Evolutionary conservation across 164 flowering plant species (phyloP), one percentile per base, ranked within the genome.

Genomic region (Kingdonia uniflora): DNA sequence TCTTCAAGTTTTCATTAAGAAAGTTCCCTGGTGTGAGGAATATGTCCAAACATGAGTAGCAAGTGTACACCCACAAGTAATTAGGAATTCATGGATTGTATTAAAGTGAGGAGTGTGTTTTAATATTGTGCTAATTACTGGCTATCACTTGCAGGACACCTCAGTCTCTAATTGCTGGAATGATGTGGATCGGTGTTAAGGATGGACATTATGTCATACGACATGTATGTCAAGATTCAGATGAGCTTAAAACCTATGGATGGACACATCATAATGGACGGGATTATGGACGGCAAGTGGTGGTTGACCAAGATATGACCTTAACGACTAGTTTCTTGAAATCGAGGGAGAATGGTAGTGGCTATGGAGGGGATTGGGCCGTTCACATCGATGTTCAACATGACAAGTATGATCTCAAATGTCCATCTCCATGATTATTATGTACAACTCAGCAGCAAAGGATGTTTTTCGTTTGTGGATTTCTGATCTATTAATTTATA

Each of bases 341-440:
- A 67, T 70, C 82, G 23, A 84, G 71, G 58, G 75, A 49, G 19
- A 61, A 56, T 48, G 85, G 80, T 42, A 79, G 91, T 68, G 96
- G 92, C 29, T 89, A 84, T 72, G 99, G 97, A 48, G 99, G 99
- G 51, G 99, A 94, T 51, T 94, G 99, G 99, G 86, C 92, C 2
- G 81, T 89, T 61, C 87, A 75, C 51, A 56, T 81, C 63, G 78
- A 70, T 64, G 77, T 65, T 51, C 74, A 80, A 61, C 69, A 57
- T 35, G 65, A 75, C 20, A 68, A 64, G 95, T 86, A 80, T 11
- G n/a, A 1, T 22, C 15, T 15, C 15, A 1, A 12, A 12, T 15
- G 14, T 4, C 1, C 19, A 15, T 47, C 21, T 1, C 20, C 19
- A 1, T 47, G 19, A 6, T 10, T 11, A 4, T 29, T 29, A 3